Base-by-base conservation (phyloP, 1,284 basidiomycete genomes). In the Lentinus polychrous region DNA sequence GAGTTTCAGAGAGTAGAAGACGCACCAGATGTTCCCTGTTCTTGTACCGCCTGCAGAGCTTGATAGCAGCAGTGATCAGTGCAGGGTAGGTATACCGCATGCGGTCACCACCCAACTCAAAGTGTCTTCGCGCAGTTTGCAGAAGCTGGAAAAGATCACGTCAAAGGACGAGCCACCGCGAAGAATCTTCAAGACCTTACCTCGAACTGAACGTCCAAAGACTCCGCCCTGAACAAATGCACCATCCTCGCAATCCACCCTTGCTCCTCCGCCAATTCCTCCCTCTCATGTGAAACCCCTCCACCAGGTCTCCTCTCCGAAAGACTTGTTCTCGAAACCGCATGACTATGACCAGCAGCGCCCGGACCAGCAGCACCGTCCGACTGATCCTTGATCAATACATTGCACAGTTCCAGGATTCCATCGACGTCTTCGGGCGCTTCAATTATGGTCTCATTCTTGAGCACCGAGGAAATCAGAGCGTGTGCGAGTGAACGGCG, bases 211-310 rank as follows among this genome's bases (percentile, higher is more conserved):
- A 86, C 79, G 53, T 80, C 83, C 50, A 94, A 64, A 24, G 86
- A 85, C 47, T 95, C 89, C 1, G 90, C 79, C 18, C 82, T 74
- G 80, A 97, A 94, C 27, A 96, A 64, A 71, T 97, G 94, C 2
- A 97, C 87, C 88, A 97, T 95, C 53, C 94, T 74, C 18, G 94
- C 93, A 12, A 96, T 82, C 94, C 94, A 97, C 0, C 94, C 94
- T 60, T 97, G 94, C 65, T 97, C 94, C 66, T 96, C 94, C 0
- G 93, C 93, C 72, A 92, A 75, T 62, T 96, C 94, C 60, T 93
- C 89, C 45, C 83, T 70, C 60, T 94, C 91, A 41, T 69, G 68
- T 7, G 48, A 49, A 52, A 79, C 74, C 15, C 79, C 72, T 11
- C 74, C 78, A 45, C 78, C 75, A 57, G 79, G 69, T 46, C 82